Evolutionary conservation across 148 eudicot species (phyloP), one percentile per base, ranked within the genome.

Genomic region (Cornus suecica): DNA sequence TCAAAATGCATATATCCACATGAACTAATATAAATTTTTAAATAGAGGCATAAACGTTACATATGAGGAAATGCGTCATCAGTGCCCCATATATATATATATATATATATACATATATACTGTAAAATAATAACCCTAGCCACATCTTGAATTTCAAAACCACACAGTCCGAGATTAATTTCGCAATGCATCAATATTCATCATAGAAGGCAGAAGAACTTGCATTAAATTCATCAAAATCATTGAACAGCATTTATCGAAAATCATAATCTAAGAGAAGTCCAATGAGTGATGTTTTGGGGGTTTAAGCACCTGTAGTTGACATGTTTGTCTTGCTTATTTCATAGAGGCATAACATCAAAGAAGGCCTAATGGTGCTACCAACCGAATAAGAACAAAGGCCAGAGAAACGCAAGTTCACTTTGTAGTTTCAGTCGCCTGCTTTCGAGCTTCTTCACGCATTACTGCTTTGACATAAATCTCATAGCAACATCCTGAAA

Each of bases 401-500:
- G 61, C 60, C 29, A 60, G 5, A 42, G 54, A 45, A 74, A 41
- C 42, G 26, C 28, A 15, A 37, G 42, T 60, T 58, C 61, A 62
- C 80, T 73, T 74, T 64, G 83, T 77, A 58, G 75, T 83, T 62
- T 68, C 70, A 25, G 79, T 68, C 65, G 82, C 86, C 45, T 87
- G 83, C 63, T 83, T 86, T 73, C 82, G 74, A 67, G 92, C 90
- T 78, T 88, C 94, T 81, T 87, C 87, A 30, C 89, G 84, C 78
- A 72, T 84, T 51, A 82, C 78, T 20, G 97, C 80, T 84, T 74
- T 87, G 26, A 90, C 95, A 75, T 92, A 94, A 72, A 94, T 78
- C 83, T 92, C 97, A 66, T 94, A 92, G 88, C 92, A 92, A 82
- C 92, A 92, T 74, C 98, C 98, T 94, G 90, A 20, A 75, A 18